Evolutionary conservation across 2,329 filamentous ascomycete species (phyloP), one percentile per base, ranked within the genome.

Genomic region (Exophiala spinifera): DNA sequence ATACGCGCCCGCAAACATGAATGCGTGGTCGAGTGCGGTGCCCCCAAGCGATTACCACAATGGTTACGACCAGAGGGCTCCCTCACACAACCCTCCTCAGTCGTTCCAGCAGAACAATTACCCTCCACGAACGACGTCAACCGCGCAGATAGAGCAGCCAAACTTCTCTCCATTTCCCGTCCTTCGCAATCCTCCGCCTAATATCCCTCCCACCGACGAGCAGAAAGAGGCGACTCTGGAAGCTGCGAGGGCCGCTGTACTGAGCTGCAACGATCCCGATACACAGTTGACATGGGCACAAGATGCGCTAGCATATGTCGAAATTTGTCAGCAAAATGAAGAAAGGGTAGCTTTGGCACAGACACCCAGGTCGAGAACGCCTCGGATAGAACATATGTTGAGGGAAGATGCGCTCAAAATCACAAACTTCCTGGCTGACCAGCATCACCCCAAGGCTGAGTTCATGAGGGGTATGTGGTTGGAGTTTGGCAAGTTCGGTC

Each of bases 201-300:
- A 96, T 70, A 87, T 99, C 17, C 94, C 94, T 11, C 90, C 90
- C 1, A 91, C 89, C 53, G 91, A 97, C 71, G 91, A 96, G 63
- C 90, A 96, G 68, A 91, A 95, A 72, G 94, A 96, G 71, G 85
- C 87, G 25, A 91, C 90, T 46, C 74, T 99, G 49, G 94, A 95
- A 75, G 87, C 86, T 68, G 90, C 91, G 31, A 85, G 92, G 52
- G 76, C 88, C 57, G 82, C 88, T 55, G 92, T 97, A 33, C 79
- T 99, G 60, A 89, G 91, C 67, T 96, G 91, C 44, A 95, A 95
- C 66, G 91, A 99, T 69, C 90, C 95, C 46, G 87, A 95, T 64
- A 95, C 95, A 84, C 94, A 99, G 75, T 81, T 99, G 66, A 89
- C 89, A 57, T 99, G 94, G 94, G 92, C 94, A 37, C 88, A 95